A percentile compares a stretch with the other conserved stretches of the same genome.
phyloP scores from a whole-genome alignment of 2,329 filamentous ascomycete genomes.

The Orbilia quercus region DNA sequence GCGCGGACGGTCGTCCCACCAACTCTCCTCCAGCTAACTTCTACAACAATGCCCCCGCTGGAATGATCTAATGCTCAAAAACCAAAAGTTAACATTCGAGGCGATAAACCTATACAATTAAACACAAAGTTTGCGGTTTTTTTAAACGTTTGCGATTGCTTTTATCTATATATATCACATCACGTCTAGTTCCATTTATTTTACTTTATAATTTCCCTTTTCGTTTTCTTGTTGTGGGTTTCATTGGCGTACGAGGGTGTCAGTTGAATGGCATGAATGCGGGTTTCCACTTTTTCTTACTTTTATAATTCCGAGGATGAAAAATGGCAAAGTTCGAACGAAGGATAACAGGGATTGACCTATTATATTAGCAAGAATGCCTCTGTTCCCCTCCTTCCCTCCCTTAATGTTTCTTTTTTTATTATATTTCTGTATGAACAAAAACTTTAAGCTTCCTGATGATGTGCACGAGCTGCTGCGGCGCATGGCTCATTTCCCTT shows the following conservation, averaged over 20 bases:
- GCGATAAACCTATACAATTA: constrained; percentile 23
- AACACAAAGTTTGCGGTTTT: constrained; percentile 11
- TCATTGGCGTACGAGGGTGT: constrained; percentile 46
- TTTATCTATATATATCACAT: constrained; percentile 16
- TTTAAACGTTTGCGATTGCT: not conserved
- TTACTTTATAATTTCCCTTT: constrained; percentile 22
- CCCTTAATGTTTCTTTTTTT: constrained; percentile 34
- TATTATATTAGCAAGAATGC: constrained; percentile 24
- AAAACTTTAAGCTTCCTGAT: constrained; percentile 32
- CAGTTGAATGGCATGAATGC: constrained; percentile 48
- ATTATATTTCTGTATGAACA: constrained; percentile 40
- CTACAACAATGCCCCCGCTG: constrained; percentile 49
- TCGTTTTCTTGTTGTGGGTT: constrained; percentile 21
- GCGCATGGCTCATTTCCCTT: constrained; percentile 38
- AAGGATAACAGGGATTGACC: constrained; percentile 36
- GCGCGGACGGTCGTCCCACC: constrained; percentile 33
- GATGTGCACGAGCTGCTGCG: constrained; percentile 34
- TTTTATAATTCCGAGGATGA: constrained; percentile 40
- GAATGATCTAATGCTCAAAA: constrained; percentile 43
- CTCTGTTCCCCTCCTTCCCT: constrained; percentile 10
- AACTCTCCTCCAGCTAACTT: constrained; percentile 35
- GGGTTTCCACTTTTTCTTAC: constrained; percentile 24
- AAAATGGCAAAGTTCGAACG: constrained; percentile 27
- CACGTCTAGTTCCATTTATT: no score
- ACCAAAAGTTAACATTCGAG: constrained; percentile 17